Base-by-base conservation (phyloP, 2,329 filamentous ascomycete species). In the Diaporthe sp. region DNA sequence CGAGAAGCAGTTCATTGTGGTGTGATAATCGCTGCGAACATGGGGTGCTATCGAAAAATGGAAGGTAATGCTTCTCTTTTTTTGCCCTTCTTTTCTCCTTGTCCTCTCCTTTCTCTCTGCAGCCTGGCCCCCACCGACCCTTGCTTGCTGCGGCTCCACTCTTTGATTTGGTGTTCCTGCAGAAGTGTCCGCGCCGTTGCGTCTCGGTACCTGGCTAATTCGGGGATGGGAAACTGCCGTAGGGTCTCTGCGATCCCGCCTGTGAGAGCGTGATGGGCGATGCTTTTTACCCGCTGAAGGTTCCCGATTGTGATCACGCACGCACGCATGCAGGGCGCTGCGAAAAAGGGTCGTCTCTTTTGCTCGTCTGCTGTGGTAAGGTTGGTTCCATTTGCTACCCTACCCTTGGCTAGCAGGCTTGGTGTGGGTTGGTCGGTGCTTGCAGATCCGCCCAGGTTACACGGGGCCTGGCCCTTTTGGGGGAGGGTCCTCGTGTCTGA, bases 21-120 rank as follows among this genome's bases (percentile, higher is more conserved):
- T 68, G 65, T 68, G 65, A 68, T 42, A 9, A 34, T 12, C 19
- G 15, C 65, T 12, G 22, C 31, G 34, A 39, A 42, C 65, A 68
- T 68, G 65, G 65, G 65, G 60, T 19, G 46, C 65, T 53, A 53
- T 68, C 22, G 22, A 42, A 53, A 28, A 55, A 39, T 53, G 31
- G 46, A 53, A 51, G 46, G 34, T 39, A 46, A 53, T 68, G 65
- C 46, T 25, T 68, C 34, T 61, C 25, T n/a, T 51, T 19, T 12
- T 19, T n/a, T 31, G 3, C 31, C 1, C 31, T 25, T 51, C 22
- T 67, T 25, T 12, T 25, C n/a, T 65, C 17, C 58, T 19, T 67
- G 51, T 71, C 22, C 53, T 75, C 73, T 71, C 73, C 73, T 75
- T 72, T 75, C 73, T 49, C 31, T 37, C 46, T 72, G 57, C 67